phyloP scores from a whole-genome alignment of 257 asterid genomes.

The Solanum chmielewskii region DNA sequence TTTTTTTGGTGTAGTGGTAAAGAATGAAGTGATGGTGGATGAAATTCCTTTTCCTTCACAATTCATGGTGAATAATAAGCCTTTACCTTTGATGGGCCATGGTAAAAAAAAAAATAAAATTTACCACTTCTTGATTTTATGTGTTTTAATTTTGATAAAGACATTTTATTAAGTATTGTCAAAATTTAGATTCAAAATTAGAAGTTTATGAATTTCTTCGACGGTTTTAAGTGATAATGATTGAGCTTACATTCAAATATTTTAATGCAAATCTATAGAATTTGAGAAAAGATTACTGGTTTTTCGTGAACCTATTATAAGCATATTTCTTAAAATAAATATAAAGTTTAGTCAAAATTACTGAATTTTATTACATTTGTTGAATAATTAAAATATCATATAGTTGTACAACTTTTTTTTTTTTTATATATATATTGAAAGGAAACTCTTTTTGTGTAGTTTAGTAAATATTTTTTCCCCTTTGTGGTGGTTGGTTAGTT shows the following conservation, averaged over 20 bases:
- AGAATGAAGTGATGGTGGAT: constrained; percentile 40
- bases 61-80: constrained; percentile 16
- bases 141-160: neutral
- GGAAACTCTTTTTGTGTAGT: neutral
- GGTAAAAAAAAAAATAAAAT: constrained; percentile 12
- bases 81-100: constrained; percentile 38
- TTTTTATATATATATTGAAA: neutral
- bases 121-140: neutral
- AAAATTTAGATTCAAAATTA: neutral
- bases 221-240: neutral
- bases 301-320: neutral
- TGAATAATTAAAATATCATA: neutral
- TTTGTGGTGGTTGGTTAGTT: neutral
- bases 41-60: constrained; percentile 46
- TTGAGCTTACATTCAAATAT: neutral
- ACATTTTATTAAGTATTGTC: neutral
- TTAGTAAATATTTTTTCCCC: neutral
- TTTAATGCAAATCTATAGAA: neutral
- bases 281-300: neutral
- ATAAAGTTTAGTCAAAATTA: neutral
- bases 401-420: neutral
- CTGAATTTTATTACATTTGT: neutral
- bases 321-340: neutral
- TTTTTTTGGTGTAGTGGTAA: constrained; percentile 32
- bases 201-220: neutral